Percentiles rank a stretch among this genome's conserved stretches.
Conservation (phyloP, 805 yeast species). For the Starmerella sirachaensis region DNA sequence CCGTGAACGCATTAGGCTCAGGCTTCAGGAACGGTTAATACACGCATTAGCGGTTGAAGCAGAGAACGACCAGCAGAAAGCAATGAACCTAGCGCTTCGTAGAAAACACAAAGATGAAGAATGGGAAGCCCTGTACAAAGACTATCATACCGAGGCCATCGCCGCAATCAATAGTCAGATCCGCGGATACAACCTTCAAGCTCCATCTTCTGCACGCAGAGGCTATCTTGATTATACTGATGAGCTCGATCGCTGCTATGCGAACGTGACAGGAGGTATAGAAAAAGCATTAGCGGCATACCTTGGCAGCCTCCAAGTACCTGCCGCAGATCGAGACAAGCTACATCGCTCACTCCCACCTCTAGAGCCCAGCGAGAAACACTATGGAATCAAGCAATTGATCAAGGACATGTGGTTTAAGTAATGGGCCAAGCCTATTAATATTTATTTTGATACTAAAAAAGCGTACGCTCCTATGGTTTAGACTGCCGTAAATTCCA, state of each 20-base stretch:
- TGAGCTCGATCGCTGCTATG: conserved; percentile 35
- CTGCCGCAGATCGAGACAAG: conserved; percentile 5
- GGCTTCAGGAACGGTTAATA: conserved; percentile 25
- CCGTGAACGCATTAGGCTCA: conserved; percentile 29
- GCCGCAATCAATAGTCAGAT: conserved; percentile 37
- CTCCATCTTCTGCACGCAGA: conserved; percentile 48
- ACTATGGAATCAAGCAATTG: conserved; percentile 25
- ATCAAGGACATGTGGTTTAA: conserved; percentile 18
- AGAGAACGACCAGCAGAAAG: conserved; percentile 1
- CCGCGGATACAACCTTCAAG: conserved; percentile 51
- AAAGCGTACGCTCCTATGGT: neutral
- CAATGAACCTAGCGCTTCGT: neutral
- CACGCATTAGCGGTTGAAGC: conserved; percentile 16
- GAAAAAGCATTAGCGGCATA: conserved; percentile 9
- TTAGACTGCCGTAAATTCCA: no score
- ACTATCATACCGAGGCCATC: conserved; percentile 30
- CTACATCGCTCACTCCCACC: conserved; percentile 18
- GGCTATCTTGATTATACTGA: conserved; percentile 37
- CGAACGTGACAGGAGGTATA: conserved; percentile 25
- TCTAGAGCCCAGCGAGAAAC: conserved; percentile 23
- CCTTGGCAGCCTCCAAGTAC: conserved; percentile 13
- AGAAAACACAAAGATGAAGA: conserved; percentile 11
- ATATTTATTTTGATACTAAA: no score
- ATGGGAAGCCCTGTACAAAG: conserved; percentile 33
- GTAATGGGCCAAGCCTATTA: neutral